Evolutionary conservation across 2,329 filamentous ascomycete genomes (phyloP).

Genomic region (Aspergillus sp.): DNA sequence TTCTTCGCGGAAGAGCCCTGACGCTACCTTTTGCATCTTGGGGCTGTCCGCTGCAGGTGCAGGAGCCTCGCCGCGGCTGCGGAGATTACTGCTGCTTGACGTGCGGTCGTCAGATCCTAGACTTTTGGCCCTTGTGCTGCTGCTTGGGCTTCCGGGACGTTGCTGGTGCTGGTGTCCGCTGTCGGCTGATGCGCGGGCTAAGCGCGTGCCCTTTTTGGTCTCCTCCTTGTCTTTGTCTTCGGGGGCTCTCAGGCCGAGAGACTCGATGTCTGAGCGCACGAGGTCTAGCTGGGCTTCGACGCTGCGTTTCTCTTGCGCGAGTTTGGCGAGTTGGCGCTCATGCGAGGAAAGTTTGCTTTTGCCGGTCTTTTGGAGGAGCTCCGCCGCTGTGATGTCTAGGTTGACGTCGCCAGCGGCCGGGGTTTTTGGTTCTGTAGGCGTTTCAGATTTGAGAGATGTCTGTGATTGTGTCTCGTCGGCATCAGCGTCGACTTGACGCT

Average conservation of each 20-base stretch:
- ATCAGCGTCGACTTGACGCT: not conserved
- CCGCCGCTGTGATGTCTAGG: constrained; percentile 21
- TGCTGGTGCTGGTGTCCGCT: constrained; percentile 18
- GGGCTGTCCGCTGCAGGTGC: constrained; percentile 19
- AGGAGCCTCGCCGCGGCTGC: constrained; percentile 7
- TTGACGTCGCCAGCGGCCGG: constrained; percentile 22
- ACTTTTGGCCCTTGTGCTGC: not conserved
- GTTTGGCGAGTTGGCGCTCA: constrained; percentile 45
- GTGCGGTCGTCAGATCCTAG: constrained; percentile 6
- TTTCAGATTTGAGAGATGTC: constrained; percentile 20
- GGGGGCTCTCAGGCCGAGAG: constrained; percentile 20
- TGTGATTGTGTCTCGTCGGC: constrained; percentile 13
- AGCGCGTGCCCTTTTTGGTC: constrained; percentile 5
- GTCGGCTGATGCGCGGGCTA: constrained; percentile 7
- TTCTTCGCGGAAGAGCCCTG: constrained; percentile 32
- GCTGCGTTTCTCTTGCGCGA: constrained; percentile 41
- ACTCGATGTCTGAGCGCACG: constrained; percentile 34
- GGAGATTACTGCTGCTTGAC: constrained; percentile 16
- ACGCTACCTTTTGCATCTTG: constrained; percentile 29
- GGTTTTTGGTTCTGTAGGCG: constrained; percentile 19
- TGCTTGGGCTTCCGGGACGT: not conserved
- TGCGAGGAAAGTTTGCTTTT: constrained; percentile 35
- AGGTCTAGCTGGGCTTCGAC: constrained; percentile 39
- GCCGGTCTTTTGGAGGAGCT: constrained; percentile 27
- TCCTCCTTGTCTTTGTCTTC: constrained; percentile 17